Conservation (phyloP, 2,329 filamentous ascomycete species). For the Clonostachys rhizophaga region DNA sequence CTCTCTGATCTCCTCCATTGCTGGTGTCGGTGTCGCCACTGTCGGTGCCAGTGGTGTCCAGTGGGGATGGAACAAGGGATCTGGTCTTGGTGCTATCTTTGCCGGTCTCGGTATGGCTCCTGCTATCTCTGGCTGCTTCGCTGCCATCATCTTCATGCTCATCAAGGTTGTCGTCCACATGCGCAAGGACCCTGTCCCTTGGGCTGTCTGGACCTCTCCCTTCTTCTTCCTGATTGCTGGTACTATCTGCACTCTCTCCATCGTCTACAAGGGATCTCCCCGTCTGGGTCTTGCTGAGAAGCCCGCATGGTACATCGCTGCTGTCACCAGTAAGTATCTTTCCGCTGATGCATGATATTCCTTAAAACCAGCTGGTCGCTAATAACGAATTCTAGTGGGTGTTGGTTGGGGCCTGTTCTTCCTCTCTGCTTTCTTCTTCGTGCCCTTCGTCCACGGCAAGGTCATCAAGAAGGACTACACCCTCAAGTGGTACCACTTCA, state of each 20-base stretch:
- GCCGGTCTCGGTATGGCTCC: slow-evolving; percentile 70
- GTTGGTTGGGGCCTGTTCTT: slow-evolving; percentile 54
- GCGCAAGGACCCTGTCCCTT: slow-evolving; percentile 65
- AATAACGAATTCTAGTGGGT: slow-evolving; percentile 33
- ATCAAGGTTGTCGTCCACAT: slow-evolving; percentile 69
- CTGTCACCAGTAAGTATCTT: slow-evolving; percentile 39
- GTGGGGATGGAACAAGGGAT: slow-evolving; percentile 66
- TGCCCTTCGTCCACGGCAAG: slow-evolving; percentile 63
- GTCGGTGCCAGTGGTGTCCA: slow-evolving; percentile 57
- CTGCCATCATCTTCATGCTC: slow-evolving; percentile 63
- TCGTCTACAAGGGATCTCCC: slow-evolving; percentile 79
- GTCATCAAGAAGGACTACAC: slow-evolving; percentile 65
- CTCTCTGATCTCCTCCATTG: slow-evolving; percentile 64
- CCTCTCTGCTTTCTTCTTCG: slow-evolving; percentile 65
- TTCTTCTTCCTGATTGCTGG: slow-evolving; percentile 75
- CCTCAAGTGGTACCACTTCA: slow-evolving; percentile 58
- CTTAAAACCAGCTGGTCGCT: too few relatives aligned
- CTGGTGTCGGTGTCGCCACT: slow-evolving; percentile 64
- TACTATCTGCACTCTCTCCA: slow-evolving; percentile 69
- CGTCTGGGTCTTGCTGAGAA: slow-evolving; percentile 61
- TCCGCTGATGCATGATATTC: too few relatives aligned
- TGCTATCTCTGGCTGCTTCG: slow-evolving; percentile 60
- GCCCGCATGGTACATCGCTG: slow-evolving; percentile 61
- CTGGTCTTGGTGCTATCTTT: slow-evolving; percentile 69
- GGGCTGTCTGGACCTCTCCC: slow-evolving; percentile 69